These are phyloP conservation scores for Cyberlindnera bimundalis DNA, from an alignment of 805 yeast genomes.

Conservation along the genomic window DNA sequence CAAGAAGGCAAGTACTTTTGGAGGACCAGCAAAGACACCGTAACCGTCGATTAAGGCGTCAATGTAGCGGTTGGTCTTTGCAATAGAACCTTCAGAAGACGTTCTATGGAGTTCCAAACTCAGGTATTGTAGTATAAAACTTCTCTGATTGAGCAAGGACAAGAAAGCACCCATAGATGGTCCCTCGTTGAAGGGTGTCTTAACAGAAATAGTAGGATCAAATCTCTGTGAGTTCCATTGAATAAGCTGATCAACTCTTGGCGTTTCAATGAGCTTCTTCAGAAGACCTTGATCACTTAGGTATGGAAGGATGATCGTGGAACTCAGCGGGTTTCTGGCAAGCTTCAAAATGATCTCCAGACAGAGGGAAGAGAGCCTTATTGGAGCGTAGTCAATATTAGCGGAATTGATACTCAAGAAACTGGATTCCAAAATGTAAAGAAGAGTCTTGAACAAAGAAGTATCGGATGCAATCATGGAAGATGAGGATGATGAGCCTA, in stretches of 20 bases:
- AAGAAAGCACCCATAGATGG: conserved; percentile 50
- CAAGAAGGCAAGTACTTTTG: conserved; percentile 64
- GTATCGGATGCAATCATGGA: conserved; percentile 53
- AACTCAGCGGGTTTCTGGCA: conserved; percentile 53
- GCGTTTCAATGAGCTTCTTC: conserved; percentile 45
- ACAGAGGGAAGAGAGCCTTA: conserved; percentile 53
- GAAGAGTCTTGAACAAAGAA: conserved; percentile 54
- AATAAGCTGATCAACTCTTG: conserved; percentile 51
- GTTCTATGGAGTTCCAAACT: conserved; percentile 70
- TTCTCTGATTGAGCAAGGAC: conserved; percentile 59
- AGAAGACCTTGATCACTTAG: conserved; percentile 53
- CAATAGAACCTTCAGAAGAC: conserved; percentile 41
- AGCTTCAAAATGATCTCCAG: conserved; percentile 63
- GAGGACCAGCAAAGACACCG: conserved; percentile 54
- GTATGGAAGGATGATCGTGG: conserved; percentile 45
- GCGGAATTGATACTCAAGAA: conserved; percentile 39
- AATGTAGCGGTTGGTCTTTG: conserved; percentile 51
- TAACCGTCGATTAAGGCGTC: conserved; percentile 48
- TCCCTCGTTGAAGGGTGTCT: conserved; percentile 29
- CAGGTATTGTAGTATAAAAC: conserved; percentile 57
- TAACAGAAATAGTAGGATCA: conserved; percentile 35
- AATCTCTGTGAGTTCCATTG: conserved; percentile 53
- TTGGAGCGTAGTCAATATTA: conserved; percentile 49
- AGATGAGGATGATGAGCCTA: conserved; percentile 40
- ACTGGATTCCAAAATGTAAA: conserved; percentile 47